phyloP scores from a whole-genome alignment of 139 green algal species.

The Micractinium conductrix region DNA sequence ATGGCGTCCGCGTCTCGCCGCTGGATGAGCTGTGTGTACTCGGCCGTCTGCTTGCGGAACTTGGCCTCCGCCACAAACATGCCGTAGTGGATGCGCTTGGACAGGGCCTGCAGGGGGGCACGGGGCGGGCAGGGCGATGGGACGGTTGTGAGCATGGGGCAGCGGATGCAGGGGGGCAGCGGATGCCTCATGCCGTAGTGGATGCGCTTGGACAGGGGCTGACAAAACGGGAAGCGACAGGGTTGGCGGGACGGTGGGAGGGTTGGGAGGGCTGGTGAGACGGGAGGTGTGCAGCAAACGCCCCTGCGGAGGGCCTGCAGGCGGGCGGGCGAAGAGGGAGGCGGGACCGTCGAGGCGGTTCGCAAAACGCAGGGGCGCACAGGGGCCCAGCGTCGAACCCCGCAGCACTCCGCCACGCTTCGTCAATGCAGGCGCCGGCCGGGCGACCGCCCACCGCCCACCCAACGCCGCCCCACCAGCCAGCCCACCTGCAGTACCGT shows the following conservation, averaged over 20 bases:
- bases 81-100: conserved; percentile 97
- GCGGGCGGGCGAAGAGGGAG: no score
- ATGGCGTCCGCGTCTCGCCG: conserved; percentile 81
- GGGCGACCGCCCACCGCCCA: neutral
- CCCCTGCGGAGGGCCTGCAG: neutral
- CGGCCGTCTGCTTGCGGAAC: conserved; percentile 82
- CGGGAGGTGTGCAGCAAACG: neutral
- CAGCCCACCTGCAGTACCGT: conserved; percentile 45
- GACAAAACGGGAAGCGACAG: neutral
- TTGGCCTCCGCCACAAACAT: conserved; percentile 99
- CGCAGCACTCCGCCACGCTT: neutral
- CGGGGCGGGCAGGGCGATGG: neutral
- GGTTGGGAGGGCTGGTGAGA: neutral
- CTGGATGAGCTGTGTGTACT: conserved; percentile 85
- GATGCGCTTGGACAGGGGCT: no score
- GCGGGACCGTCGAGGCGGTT: no score
- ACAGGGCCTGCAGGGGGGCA: conserved; percentile 82
- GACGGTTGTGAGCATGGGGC: neutral
- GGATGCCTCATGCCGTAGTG: no score
- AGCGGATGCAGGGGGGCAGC: no score
- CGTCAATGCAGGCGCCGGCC: neutral
- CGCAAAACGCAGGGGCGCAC: no score
- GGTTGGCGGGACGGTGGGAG: neutral
- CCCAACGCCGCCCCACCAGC: neutral
- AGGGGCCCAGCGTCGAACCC: neutral